Percentiles rank a stretch among this genome's conserved stretches.
These are phyloP conservation scores for Xerocomus cyaneibrunnescens DNA, from an alignment of 1,284 basidiomycete genomes.

Conservation along the genomic window DNA sequence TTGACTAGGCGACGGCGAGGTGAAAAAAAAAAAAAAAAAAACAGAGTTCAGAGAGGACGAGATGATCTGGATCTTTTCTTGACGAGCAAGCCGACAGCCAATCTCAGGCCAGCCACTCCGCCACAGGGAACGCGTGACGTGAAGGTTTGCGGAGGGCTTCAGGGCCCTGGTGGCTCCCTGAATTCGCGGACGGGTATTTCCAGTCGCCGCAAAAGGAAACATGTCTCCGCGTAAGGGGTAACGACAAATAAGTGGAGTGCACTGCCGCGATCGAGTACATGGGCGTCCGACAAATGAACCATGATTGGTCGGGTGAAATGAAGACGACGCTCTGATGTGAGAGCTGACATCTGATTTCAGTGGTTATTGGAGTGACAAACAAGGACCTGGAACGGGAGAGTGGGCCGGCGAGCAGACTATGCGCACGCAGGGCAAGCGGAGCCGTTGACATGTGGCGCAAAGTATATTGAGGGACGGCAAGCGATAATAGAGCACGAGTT, in stretches of 20 bases:
- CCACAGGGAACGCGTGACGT: conserved; percentile 18
- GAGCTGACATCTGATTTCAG: neutral
- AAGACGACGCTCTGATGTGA: conserved; percentile 1
- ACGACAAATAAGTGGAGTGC: neutral
- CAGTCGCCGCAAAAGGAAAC: conserved; percentile 5
- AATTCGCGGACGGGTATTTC: neutral
- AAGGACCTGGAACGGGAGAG: neutral
- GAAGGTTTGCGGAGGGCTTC: neutral
- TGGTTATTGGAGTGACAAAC: neutral
- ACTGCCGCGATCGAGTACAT: neutral
- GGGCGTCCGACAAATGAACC: neutral
- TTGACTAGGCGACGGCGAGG: neutral
- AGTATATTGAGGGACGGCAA: neutral
- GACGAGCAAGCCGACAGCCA: conserved; percentile 6
- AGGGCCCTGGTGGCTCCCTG: neutral
- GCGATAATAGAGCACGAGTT: neutral
- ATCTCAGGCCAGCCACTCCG: conserved; percentile 8
- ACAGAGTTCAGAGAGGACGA: neutral
- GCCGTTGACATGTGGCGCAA: conserved; percentile 14
- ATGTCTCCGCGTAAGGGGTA: conserved; percentile 1
- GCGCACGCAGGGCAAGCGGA: neutral
- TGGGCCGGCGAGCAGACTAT: neutral
- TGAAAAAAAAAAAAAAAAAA: neutral
- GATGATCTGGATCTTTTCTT: conserved; percentile 4
- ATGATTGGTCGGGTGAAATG: conserved; percentile 8